Conservation (phyloP, 176 grass and related monocot species). For the Triticum timopheevii region DNA sequence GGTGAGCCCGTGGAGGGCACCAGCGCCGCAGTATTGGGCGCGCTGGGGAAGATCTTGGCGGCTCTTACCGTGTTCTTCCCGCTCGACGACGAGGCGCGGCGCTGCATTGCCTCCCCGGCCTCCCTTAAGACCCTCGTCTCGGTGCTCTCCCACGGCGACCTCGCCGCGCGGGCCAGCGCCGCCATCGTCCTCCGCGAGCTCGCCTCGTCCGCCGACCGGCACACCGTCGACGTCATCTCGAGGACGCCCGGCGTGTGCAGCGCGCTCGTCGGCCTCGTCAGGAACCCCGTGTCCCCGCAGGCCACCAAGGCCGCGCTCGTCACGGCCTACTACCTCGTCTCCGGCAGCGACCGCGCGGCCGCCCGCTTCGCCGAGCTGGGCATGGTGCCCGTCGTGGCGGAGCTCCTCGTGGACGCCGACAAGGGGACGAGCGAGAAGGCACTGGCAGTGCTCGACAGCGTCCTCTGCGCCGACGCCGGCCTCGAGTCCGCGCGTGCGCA, state of each 20-base stretch:
- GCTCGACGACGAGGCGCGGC: conserved; percentile 45
- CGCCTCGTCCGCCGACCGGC: conserved; percentile 34
- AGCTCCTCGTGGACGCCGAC: conserved; percentile 69
- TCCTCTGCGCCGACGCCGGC: conserved; percentile 42
- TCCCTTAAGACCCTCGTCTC: conserved; percentile 54
- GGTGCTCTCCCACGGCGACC: conserved; percentile 39
- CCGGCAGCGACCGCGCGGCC: conserved; percentile 29
- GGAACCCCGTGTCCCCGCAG: conserved; percentile 49
- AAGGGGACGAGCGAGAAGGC: conserved; percentile 78
- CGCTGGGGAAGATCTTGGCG: conserved; percentile 51
- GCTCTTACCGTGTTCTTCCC: conserved; percentile 55
- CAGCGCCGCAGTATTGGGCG: background rate
- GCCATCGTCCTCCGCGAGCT: conserved; percentile 59
- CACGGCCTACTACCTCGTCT: conserved; percentile 60
- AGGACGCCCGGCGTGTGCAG: conserved; percentile 28
- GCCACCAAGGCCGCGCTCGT: conserved; percentile 69
- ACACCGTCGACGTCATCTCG: conserved; percentile 35
- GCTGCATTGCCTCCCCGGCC: conserved; percentile 45
- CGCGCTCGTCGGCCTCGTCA: conserved; percentile 42
- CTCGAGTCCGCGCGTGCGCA: conserved; percentile 37
- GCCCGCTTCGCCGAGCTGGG: conserved; percentile 32
- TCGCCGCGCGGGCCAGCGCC: conserved; percentile 42
- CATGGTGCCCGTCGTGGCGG: conserved; percentile 33
- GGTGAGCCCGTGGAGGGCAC: conserved; percentile 7
- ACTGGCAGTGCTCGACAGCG: conserved; percentile 50